Percentiles rank a stretch among this genome's conserved stretches.
phyloP scores from a whole-genome alignment of 495 filamentous ascomycete genomes.

The Trichoderma reesei region DNA sequence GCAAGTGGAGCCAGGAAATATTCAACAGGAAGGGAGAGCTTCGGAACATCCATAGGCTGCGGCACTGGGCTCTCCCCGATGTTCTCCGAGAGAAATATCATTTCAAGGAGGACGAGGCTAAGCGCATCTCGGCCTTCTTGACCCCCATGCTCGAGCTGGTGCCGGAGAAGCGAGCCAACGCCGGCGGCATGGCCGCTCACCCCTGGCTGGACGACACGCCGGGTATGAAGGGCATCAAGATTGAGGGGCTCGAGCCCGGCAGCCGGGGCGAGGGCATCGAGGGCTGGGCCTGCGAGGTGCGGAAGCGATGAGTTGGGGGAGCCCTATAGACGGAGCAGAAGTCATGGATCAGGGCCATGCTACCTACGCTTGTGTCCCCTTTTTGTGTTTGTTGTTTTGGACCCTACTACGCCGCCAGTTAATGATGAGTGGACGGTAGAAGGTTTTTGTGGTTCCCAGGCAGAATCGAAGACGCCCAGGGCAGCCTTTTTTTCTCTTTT shows the following conservation, averaged over 20 bases:
- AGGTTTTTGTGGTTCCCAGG: too few species aligned
- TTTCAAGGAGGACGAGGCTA: conserved; percentile 67
- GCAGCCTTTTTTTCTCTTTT: too few species aligned
- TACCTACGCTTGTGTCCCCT: too few species aligned
- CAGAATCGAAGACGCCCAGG: too few species aligned
- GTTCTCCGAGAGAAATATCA: conserved; percentile 96
- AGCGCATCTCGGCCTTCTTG: conserved; percentile 75
- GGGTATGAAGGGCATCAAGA: conserved; percentile 73
- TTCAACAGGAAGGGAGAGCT: conserved; percentile 98
- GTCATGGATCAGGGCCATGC: too few species aligned
- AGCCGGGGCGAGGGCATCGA: conserved; percentile 90
- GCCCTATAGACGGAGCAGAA: neutral
- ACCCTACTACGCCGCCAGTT: too few species aligned
- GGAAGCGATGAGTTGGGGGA: conserved; percentile 51
- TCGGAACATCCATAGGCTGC: conserved; percentile 91
- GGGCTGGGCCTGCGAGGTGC: conserved; percentile 85
- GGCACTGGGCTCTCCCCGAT: conserved; percentile 93
- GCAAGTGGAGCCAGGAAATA: conserved; percentile 98
- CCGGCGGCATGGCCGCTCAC: conserved; percentile 85
- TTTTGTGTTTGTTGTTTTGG: too few species aligned
- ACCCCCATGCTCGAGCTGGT: conserved; percentile 85
- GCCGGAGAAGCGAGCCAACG: conserved; percentile 83
- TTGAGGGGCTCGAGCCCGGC: conserved; percentile 62
- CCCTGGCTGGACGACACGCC: conserved; percentile 70
- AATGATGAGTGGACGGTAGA: too few species aligned